Evolutionary conservation across 2,329 filamentous ascomycete genomes (phyloP), one percentile per base, ranked within the genome.

Genomic region (Cladophialophora bantiana): DNA sequence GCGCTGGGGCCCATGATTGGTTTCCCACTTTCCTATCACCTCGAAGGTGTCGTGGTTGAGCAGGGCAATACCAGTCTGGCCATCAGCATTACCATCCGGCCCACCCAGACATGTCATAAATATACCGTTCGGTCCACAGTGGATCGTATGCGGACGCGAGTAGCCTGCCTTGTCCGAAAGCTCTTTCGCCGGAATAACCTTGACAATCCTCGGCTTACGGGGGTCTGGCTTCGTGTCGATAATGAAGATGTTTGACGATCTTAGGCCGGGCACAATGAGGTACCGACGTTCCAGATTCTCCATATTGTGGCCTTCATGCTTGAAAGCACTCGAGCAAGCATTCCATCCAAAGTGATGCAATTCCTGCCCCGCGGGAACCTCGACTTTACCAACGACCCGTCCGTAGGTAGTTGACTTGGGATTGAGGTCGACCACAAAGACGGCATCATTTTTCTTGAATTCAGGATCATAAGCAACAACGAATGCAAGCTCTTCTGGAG

Each of bases 341-440:
- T 59, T 59, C 56, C 56, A 59, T 18, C 56, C 56, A 32, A 59
- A 59, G 45, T 59, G 56, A 40, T 61, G 59, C 42, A 61, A 31
- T 18, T 61, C 59, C 15, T 61, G 26, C 12, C 59, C 59, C 7
- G 26, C 32, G 7, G 59, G 42, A 7, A 36, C 59, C 12, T 52
- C 59, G 15, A n/a, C 45, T 38, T 38, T 38, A 31, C 59, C 45
- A 34, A 61, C 45, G 10, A 61, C 59, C 13, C 32, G 59, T 7
- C 59, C 59, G 38, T 61, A 61, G 9, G 59, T 38, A 12, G 36
- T 34, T 26, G 26, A 26, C 31, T 34, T 38, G 12, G 59, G 59
- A 32, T 61, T 52, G 32, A 61, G 31, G 45, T 61, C 59, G 26
- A 61, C 32, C 32, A 61, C 59, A 15, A 35, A 35, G 26, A 61